These are phyloP conservation scores for Triadica sebifera DNA, from an alignment of 345 rosid species.

Conservation along the genomic window DNA sequence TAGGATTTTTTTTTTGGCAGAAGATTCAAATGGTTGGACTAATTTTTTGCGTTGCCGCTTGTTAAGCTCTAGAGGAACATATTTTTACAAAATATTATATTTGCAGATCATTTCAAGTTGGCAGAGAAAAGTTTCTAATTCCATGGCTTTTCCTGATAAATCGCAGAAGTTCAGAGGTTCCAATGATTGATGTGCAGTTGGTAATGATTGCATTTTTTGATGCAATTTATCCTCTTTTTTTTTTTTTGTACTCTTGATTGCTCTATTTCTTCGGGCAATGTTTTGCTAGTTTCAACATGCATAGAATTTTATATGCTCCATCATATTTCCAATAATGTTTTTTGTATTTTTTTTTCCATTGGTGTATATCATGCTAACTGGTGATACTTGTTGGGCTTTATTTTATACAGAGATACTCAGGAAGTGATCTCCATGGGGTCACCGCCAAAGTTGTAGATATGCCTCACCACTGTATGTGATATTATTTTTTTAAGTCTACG, in stretches of 20 bases:
- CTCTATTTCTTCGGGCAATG: background rate
- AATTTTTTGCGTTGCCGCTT: background rate
- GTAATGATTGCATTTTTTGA: conserved; percentile 39
- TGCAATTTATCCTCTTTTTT: background rate
- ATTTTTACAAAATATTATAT: conserved; percentile 10
- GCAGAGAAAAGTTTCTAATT: conserved; percentile 77
- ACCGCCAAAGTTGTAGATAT: conserved; percentile 80
- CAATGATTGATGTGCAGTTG: conserved; percentile 86
- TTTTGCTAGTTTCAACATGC: conserved; percentile 3
- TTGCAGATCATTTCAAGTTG: conserved; percentile 89
- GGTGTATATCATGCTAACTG: background rate
- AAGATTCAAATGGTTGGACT: background rate
- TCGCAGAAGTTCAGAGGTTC: conserved; percentile 83
- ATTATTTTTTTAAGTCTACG: background rate
- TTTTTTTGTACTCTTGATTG: background rate
- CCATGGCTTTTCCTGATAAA: conserved; percentile 94
- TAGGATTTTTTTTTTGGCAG: background rate
- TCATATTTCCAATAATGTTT: background rate
- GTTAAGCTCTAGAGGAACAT: background rate
- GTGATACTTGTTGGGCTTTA: conserved; percentile 10
- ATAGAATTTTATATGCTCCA: background rate
- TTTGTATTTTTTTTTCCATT: background rate
- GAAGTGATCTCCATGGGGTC: conserved; percentile 83
- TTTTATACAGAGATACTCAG: conserved; percentile 69
- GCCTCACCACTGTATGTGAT: conserved; percentile 86